These are phyloP conservation scores for Nectriaceae sp. DNA, from an alignment of 2,329 filamentous ascomycete genomes.

Conservation along the genomic window DNA sequence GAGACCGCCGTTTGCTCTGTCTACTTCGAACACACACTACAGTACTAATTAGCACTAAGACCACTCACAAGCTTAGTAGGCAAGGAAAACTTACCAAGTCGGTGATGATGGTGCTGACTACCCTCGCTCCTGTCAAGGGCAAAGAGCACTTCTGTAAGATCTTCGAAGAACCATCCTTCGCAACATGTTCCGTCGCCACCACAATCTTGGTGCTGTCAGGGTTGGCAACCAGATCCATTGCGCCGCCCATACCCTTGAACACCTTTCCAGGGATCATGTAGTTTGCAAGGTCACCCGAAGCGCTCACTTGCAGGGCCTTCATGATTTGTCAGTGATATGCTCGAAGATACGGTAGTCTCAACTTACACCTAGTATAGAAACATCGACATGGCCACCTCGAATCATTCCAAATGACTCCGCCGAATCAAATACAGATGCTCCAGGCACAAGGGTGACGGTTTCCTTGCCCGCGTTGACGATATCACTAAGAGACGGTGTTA, in stretches of 20 bases:
- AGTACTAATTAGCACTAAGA: not conserved
- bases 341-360: no score
- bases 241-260: constrained; percentile 84
- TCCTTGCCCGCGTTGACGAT: constrained; percentile 88
- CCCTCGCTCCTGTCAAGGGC: constrained; percentile 65
- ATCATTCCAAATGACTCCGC: constrained; percentile 89
- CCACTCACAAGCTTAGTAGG: not conserved
- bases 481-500: constrained; percentile 45
- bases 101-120: constrained; percentile 73
- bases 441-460: constrained; percentile 77
- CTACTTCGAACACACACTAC: constrained; percentile 70
- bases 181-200: constrained; percentile 69
- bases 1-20: constrained; percentile 60
- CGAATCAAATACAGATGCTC: constrained; percentile 76
- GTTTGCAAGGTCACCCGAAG: constrained; percentile 78
- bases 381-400: constrained; percentile 78
- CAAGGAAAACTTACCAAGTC: constrained; percentile 61
- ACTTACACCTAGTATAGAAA: constrained; percentile 73
- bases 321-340: constrained; percentile 10
- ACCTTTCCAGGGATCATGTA: constrained; percentile 91
- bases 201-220: constrained; percentile 73
- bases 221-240: constrained; percentile 74
- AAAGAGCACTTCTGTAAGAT: constrained; percentile 64
- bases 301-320: constrained; percentile 73
- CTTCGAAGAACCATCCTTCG: constrained; percentile 69